Base-by-base conservation (phyloP, 331 rosid genomes). In the Stylosanthes scabra region DNA sequence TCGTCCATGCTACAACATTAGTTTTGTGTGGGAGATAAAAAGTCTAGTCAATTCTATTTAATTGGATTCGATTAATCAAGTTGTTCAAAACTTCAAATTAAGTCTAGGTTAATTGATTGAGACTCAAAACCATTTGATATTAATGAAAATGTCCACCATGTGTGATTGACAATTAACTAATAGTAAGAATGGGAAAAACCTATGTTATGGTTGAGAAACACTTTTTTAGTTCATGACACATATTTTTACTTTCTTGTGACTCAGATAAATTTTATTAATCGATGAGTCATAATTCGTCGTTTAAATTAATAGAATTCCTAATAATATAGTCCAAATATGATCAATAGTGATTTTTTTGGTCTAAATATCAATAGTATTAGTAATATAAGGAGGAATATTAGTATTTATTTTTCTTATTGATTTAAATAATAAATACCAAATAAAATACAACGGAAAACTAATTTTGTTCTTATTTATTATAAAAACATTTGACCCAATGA, bases 91-190 rank as follows among this genome's bases (percentile, higher is more conserved):
- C 2, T 59, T 59, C 15, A 57, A 57, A 52, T 7, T 5, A 2
- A 14, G 15, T 52, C 14, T 16, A 47, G 51, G 4, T 72, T 59
- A 50, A 72, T 46, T 59, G 60, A 72, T 46, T 47, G 61, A 59
- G 51, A 60, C 61, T 72, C 12, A 60, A 31, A 71, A 13, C 49
- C 29, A 7, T 34, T 7, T 59, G 59, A 59, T 34, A 45, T 13
- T 2, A 9, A 29, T 56, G 64, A 55, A n/a, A 55, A 41, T 54
- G 39, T 52, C n/a, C 63, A 52, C 63, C 3, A 1, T 25, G 3
- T 7, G 25, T n/a, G 31, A 56, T 25, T 5, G n/a, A 56, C 55
- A 12, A 56, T 42, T 70, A 61, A 44, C 15, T 13, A 29, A 0
- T 57, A 20, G n/a, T 28, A 49, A 11, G 9, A 16, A 14, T 40